Base-by-base conservation (phyloP, 2,329 filamentous ascomycete species). In the Corinectria fuckeliana region DNA sequence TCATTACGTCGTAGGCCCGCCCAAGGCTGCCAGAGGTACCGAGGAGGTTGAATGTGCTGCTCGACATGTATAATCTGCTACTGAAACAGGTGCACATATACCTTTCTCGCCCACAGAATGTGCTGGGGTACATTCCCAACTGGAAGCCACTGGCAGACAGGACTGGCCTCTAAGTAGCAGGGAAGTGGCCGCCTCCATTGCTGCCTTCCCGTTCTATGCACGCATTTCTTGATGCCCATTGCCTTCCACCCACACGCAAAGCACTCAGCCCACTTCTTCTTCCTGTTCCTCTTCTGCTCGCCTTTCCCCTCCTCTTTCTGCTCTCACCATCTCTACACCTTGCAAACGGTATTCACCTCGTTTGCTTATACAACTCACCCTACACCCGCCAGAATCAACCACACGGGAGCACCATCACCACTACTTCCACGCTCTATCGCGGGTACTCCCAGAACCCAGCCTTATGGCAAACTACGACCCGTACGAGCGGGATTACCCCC, bases 401-500 rank as follows among this genome's bases (percentile, higher is more conserved):
- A 13, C 14, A 36, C 16, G 14, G 20, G 16, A 53, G 23, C 20
- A 16, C 48, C 10, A 48, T 30, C 18, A 30, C 41, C 21, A 36
- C 34, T 14, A 45, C 39, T 25, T 23, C 39, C 32, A 55, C 38
- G 51, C 42, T 50, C 21, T 32, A 48, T 36, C 39, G 30, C 38
- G 48, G 42, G 28, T 21, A 16, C 13, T 14, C 30, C 21, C 48
- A 21, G 48, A 66, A 16, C 45, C 18, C 41, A 47, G 49, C 44
- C 59, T 55, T 54, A 79, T 78, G 76, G 72, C 77, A 63, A 77
- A 79, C 67, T 86, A 87, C 79, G 84, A 86, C 70, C 75, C 77
- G 49, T 85, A 86, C 69, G 83, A 86, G 42, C 76, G 75, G 67
- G 80, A 84, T 52, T 79, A 82, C 55, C 70, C 78, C 77, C 76